Conservation (phyloP, 192 early-diverging fungal genomes). For the Backusella macrospora region DNA sequence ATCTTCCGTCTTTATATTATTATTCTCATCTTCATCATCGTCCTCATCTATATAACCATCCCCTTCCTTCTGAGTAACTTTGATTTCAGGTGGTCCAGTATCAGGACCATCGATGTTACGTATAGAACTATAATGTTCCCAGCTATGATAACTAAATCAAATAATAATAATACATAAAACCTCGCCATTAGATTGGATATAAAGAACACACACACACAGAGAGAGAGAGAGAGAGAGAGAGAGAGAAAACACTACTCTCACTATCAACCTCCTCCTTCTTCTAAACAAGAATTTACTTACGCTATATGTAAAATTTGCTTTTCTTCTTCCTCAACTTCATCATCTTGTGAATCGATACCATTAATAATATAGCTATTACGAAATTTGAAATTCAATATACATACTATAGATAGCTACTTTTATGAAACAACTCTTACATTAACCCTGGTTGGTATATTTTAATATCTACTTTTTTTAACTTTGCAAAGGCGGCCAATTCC, state of each 20-base stretch:
- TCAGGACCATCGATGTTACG: conserved; percentile 66
- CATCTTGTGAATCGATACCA: conserved; percentile 52
- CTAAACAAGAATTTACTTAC: conserved; percentile 29
- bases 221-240: not conserved
- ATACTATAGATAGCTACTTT: not conserved
- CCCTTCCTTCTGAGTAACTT: conserved; percentile 21
- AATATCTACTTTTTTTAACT: conserved; percentile 61
- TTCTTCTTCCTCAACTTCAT: conserved; percentile 39
- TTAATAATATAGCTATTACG: conserved; percentile 61
- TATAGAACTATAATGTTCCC: conserved; percentile 79
- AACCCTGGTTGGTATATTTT: conserved; percentile 71
- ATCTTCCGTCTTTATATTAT: conserved; percentile 1
- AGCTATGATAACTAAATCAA: conserved; percentile 63
- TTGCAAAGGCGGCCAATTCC: conserved; percentile 74
- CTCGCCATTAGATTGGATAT: too few species aligned
- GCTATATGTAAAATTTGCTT: conserved; percentile 65
- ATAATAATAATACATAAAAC: not conserved
- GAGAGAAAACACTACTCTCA: not conserved
- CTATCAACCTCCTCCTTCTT: too few species aligned
- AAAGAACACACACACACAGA: too few species aligned
- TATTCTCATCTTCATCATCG: conserved; percentile 25
- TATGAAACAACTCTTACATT: conserved; percentile 38
- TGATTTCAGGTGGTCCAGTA: conserved; percentile 63
- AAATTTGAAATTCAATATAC: not conserved
- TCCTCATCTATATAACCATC: conserved; percentile 17